These are phyloP conservation scores for Cryptomeria japonica DNA, from an alignment of 75 land plant genomes.

Conservation along the genomic window DNA sequence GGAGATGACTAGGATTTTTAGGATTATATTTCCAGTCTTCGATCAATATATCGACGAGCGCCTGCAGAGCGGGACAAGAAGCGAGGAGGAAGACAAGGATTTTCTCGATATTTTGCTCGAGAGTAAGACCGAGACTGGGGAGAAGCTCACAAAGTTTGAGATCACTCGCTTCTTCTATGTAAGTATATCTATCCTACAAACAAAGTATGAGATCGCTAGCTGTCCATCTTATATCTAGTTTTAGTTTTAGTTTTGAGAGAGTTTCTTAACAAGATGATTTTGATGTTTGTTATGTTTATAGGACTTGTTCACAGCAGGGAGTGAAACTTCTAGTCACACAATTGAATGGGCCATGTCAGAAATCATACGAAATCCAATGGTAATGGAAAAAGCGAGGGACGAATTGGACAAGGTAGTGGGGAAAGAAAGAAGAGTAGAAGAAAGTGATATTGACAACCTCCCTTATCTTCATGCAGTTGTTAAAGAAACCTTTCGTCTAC, in stretches of 20 bases:
- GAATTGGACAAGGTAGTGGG: constrained; percentile 22
- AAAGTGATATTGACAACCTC: neutral
- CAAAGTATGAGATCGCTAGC: too few relatives aligned
- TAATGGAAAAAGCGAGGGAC: neutral
- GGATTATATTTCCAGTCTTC: constrained; percentile 10
- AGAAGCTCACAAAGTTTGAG: neutral
- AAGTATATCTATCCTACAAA: too few relatives aligned
- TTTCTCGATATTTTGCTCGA: constrained; percentile 35
- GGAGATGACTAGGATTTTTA: neutral
- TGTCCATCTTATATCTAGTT: too few relatives aligned
- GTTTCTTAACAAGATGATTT: too few relatives aligned
- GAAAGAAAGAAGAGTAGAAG: neutral
- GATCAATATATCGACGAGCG: constrained; percentile 18
- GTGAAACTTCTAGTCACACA: constrained; percentile 19
- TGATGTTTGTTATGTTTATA: constrained; percentile 1
- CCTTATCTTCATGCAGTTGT: constrained; percentile 47
- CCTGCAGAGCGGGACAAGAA: neutral
- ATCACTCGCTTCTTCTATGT: constrained; percentile 11
- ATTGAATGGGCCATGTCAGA: neutral
- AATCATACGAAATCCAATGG: constrained; percentile 9
- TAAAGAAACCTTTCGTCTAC: constrained; percentile 72
- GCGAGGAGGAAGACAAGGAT: constrained; percentile 5
- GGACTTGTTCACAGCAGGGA: constrained; percentile 23
- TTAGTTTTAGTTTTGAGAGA: too few relatives aligned
- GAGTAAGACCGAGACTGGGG: neutral